These are phyloP conservation scores for Verticillium zaregamsianum DNA, from an alignment of 2,329 filamentous ascomycete genomes.

Conservation along the genomic window DNA sequence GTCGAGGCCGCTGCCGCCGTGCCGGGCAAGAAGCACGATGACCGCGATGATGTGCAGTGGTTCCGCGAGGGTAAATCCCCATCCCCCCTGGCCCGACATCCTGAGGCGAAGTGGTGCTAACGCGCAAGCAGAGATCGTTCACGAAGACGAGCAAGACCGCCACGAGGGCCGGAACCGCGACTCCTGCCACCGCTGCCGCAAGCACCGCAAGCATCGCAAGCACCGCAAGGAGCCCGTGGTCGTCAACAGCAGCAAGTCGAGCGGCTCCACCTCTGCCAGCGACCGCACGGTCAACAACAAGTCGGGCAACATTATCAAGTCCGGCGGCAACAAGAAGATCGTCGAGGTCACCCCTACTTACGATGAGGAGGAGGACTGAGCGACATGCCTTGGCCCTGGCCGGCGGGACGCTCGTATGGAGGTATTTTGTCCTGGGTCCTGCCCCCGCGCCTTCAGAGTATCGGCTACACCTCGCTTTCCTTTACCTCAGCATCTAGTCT, in stretches of 20 bases:
- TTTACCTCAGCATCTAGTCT: neutral
- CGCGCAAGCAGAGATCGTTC: neutral
- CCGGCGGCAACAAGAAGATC: neutral
- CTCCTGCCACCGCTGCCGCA: neutral
- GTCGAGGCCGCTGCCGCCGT: neutral
- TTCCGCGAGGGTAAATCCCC: neutral
- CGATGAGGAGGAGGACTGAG: neutral
- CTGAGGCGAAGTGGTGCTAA: neutral
- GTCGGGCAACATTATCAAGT: neutral
- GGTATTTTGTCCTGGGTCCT: neutral
- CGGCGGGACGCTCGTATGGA: no score
- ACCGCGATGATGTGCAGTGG: neutral
- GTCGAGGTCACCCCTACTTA: neutral
- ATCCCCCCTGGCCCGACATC: neutral
- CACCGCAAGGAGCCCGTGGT: neutral
- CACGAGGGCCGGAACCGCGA: neutral
- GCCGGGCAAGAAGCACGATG: neutral
- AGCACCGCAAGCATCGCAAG: neutral
- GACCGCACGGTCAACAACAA: neutral
- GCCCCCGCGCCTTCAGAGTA: neutral
- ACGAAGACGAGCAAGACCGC: neutral
- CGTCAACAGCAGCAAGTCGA: neutral
- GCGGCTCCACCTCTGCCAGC: neutral
- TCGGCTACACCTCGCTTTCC: neutral
- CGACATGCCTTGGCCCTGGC: no score